These are phyloP conservation scores for Phytophthora syringae DNA, from an alignment of 352 stramenopile genomes.

Conservation along the genomic window DNA sequence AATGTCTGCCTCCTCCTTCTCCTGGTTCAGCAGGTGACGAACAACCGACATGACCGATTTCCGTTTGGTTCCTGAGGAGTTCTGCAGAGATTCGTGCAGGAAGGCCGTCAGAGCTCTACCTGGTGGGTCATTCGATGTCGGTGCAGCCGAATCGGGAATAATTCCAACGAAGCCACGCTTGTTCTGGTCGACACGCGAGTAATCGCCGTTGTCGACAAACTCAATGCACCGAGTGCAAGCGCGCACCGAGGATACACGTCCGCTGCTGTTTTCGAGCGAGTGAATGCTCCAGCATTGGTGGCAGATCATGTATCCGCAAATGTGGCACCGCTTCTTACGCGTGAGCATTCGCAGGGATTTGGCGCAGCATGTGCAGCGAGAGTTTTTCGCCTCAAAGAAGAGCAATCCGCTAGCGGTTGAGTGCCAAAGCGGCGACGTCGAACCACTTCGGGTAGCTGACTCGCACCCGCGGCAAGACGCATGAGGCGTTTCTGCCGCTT, in stretches of 20 bases:
- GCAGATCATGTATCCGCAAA: conserved; percentile 50
- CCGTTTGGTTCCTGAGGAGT: conserved; percentile 32
- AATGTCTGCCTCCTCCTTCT: conserved; percentile 29
- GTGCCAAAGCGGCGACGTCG: conserved; percentile 61
- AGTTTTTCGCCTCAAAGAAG: conserved; percentile 56
- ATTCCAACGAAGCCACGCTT: conserved; percentile 33
- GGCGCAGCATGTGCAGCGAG: conserved; percentile 62
- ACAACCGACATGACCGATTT: conserved; percentile 69
- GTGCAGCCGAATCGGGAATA: conserved; percentile 21
- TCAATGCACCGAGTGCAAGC: conserved; percentile 60
- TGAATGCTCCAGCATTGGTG: conserved; percentile 49
- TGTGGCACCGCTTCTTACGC: conserved; percentile 45
- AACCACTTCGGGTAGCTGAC: conserved; percentile 52
- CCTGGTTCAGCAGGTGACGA: conserved; percentile 59
- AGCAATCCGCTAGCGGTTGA: conserved; percentile 58
- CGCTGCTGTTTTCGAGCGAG: conserved; percentile 37
- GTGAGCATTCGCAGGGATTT: conserved; percentile 47
- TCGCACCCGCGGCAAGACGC: conserved; percentile 43
- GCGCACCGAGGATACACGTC: conserved; percentile 46
- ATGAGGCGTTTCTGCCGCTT: conserved; percentile 46
- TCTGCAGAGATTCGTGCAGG: conserved; percentile 38
- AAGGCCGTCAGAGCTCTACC: conserved; percentile 39
- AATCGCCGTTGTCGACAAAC: conserved; percentile 61
- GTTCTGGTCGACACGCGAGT: conserved; percentile 43
- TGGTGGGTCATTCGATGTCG: conserved; percentile 17